Percentiles rank a stretch among this genome's conserved stretches.
phyloP scores from a whole-genome alignment of 805 yeast genomes.

The Metahyphopichia silvanorum region DNA sequence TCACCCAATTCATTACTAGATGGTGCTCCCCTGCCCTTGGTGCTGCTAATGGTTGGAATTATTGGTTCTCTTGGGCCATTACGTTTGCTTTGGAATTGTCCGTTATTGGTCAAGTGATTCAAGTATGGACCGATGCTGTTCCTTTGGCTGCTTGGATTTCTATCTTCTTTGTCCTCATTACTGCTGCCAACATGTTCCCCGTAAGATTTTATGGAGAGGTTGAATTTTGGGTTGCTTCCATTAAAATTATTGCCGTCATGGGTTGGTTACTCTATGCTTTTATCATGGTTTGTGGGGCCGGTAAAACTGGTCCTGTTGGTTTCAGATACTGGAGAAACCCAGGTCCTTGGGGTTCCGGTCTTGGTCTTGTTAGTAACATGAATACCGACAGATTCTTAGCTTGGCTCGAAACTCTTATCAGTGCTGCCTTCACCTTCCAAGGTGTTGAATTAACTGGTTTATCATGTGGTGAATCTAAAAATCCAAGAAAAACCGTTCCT shows the following conservation, averaged over 20 bases:
- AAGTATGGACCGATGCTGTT: slow-evolving; percentile 66
- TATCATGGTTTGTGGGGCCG: slow-evolving; percentile 71
- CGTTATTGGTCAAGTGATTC: slow-evolving; percentile 62
- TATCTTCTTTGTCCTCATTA: slow-evolving; percentile 58
- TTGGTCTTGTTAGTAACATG: slow-evolving; percentile 38
- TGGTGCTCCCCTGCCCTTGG: slow-evolving; percentile 72
- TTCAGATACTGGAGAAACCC: slow-evolving; percentile 81
- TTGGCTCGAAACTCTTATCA: slow-evolving; percentile 65
- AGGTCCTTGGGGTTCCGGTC: slow-evolving; percentile 72
- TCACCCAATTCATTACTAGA: slow-evolving; percentile 65
- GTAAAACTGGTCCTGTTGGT: slow-evolving; percentile 66
- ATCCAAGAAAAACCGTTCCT: slow-evolving; percentile 70
- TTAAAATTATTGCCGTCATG: slow-evolving; percentile 64
- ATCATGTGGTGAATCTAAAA: slow-evolving; percentile 69
- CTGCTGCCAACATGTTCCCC: slow-evolving; percentile 57
- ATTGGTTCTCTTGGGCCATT: slow-evolving; percentile 77
- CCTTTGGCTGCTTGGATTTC: slow-evolving; percentile 73
- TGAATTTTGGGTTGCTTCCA: slow-evolving; percentile 70
- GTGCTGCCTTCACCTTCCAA: slow-evolving; percentile 78
- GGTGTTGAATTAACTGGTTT: slow-evolving; percentile 78
- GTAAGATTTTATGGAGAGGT: slow-evolving; percentile 71
- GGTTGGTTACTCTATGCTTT: slow-evolving; percentile 70
- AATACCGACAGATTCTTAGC: slow-evolving; percentile 63
- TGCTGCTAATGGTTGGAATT: slow-evolving; percentile 68
- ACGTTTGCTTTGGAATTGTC: slow-evolving; percentile 74